Evolutionary conservation across 345 rosid species (phyloP), one percentile per base, ranked within the genome.

Genomic region (Turritis glabra): DNA sequence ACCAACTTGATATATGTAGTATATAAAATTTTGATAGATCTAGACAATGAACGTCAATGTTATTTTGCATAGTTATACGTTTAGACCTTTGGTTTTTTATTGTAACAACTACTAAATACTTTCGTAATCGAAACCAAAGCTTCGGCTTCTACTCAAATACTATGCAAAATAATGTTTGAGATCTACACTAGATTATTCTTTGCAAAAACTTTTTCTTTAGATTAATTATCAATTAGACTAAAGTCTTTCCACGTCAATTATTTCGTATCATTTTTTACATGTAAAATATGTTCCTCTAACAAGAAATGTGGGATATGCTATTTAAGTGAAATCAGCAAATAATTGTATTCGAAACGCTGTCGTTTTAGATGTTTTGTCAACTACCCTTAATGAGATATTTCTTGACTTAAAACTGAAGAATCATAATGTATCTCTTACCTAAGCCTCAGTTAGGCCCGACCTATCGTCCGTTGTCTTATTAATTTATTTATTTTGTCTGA

Each of bases 371-470:
- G 55, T 14, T 57, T 26, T 21, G 25, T 27, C 67, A 74, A 48
- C 29, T 11, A 67, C 21, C 64, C 18, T 12, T 41, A 21, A 22
- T 5, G 56, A 61, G 57, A 76, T 76, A 41, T 41, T 41, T 29
- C 44, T 48, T 11, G 57, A 19, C 27, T 40, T 50, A 2, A 41
- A 66, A 52, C 40, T 23, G 56, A 60, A 68, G 61, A 76, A 76
- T 76, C 32, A 52, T 43, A 75, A 56, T 41, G 38, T 43, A 69
- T 22, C 69, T 35, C 18, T 17, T 15, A 25, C 43, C 65, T 69
- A 52, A 76, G 71, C 71, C 71, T 54, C 43, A 69, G 71, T 76
- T 41, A 61, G 71, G 52, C 71, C 75, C 70, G 71, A 76, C 59
- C 75, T 64, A 76, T 63, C 44, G 17, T 54, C 75, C 26, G 63